phyloP scores from a whole-genome alignment of 257 asterid species.

The Prunella vulgaris region DNA sequence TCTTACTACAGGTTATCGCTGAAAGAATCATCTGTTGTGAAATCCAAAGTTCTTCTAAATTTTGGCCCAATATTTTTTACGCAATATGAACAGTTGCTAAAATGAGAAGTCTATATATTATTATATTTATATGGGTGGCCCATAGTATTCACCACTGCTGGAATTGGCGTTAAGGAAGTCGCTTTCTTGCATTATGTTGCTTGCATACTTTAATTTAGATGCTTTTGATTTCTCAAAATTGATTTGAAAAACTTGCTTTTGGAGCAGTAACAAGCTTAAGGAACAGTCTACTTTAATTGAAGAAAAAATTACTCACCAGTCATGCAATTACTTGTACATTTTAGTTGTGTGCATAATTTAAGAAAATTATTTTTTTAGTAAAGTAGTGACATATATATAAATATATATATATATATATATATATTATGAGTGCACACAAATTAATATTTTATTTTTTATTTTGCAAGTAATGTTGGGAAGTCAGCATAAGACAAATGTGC shows the following conservation, averaged over 20 bases:
- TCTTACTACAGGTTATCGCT: too few relatives aligned
- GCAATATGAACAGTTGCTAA: not conserved
- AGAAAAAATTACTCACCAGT: slow-evolving; percentile 3
- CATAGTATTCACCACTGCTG: not conserved
- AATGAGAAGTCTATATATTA: not conserved
- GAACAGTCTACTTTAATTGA: not conserved
- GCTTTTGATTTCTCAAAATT: not conserved
- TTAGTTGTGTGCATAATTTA: too few relatives aligned
- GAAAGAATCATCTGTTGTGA: not conserved
- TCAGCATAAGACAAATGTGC: too few relatives aligned
- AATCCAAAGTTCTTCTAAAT: not conserved
- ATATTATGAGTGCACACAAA: too few relatives aligned
- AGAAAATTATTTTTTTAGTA: too few relatives aligned
- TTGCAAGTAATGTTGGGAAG: too few relatives aligned
- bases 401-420: too few relatives aligned
- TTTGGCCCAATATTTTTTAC: not conserved
- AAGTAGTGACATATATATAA: too few relatives aligned
- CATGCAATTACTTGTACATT: too few relatives aligned
- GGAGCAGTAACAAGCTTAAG: not conserved
- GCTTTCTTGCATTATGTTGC: not conserved
- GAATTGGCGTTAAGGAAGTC: not conserved
- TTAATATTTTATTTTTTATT: too few relatives aligned
- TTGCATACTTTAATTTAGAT: not conserved
- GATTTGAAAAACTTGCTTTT: not conserved
- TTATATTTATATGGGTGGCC: not conserved